These are phyloP conservation scores for Dicorynia guianensis DNA, from an alignment of 306 rosid genomes.

Conservation along the genomic window DNA sequence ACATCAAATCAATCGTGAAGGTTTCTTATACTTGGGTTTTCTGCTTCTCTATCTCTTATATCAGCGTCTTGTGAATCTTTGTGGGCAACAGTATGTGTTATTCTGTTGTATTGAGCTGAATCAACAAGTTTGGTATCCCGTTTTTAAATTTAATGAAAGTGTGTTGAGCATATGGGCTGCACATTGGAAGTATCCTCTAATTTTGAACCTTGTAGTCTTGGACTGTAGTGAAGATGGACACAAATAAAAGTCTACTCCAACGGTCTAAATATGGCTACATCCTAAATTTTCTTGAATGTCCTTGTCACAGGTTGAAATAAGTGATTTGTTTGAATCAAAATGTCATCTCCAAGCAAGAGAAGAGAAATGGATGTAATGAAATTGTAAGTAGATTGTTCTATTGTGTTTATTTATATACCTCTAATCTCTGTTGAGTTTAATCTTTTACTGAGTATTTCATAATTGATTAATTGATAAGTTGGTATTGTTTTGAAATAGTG, in stretches of 20 bases:
- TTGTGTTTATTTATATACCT: constrained; percentile 3
- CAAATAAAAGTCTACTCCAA: not conserved
- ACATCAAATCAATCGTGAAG: constrained; percentile 20
- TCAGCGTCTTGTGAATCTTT: constrained; percentile 21
- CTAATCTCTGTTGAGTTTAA: constrained; percentile 13
- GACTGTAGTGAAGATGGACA: constrained; percentile 12
- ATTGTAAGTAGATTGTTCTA: constrained; percentile 66
- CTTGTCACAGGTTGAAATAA: constrained; percentile 58
- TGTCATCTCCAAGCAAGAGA: constrained; percentile 99
- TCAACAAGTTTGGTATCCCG: constrained; percentile 28
- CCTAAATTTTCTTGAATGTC: constrained; percentile 34
- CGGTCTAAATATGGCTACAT: not conserved
- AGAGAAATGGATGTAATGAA: constrained; percentile 99
- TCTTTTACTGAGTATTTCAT: not conserved
- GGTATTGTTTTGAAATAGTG: not conserved
- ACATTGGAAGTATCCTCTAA: constrained; percentile 9
- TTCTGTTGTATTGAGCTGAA: constrained; percentile 26
- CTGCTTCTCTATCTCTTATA: constrained; percentile 16
- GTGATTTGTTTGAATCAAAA: constrained; percentile 47
- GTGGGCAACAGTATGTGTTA: constrained; percentile 16
- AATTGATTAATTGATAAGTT: constrained; percentile 1
- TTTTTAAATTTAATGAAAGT: constrained; percentile 23
- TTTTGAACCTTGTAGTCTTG: constrained; percentile 17
- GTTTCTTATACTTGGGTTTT: constrained; percentile 30
- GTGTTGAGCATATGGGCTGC: constrained; percentile 4